Base-by-base conservation (phyloP, 2,329 filamentous ascomycete species). In the Colletotrichum orbiculare region DNA sequence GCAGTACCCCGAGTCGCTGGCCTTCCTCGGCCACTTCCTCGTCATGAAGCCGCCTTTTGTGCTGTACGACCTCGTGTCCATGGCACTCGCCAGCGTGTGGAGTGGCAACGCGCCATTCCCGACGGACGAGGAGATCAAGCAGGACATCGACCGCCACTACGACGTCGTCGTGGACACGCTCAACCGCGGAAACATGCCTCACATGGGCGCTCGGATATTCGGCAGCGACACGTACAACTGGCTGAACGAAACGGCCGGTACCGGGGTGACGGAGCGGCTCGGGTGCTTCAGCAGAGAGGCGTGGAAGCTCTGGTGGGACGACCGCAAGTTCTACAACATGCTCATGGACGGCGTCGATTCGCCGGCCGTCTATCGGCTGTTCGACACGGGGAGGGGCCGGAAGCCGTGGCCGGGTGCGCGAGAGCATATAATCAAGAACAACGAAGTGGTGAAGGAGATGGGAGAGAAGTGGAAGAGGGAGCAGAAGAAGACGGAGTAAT, bases 291-390 rank as follows among this genome's bases (percentile, higher is more conserved):
- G 75, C 4, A 75, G 71, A 72, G 72, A 74, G 17, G 78, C 75
- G 4, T 83, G 81, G 81, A 73, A 73, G 66, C 76, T 82, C 38
- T 82, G 80, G 80, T 76, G 76, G 71, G 71, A 66, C 10, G 77
- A 83, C 57, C 73, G 74, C 39, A 74, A 74, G 62, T 73, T 82
- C 34, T 82, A 80, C 58, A 74, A 74, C 9, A 59, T 80, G 56
- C 69, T 81, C 58, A 78, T 79, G 71, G 71, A 75, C n/a, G 80
- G 79, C 0, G 68, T 77, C 2, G 76, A 80, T 68, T 72, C 73
- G 15, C 76, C 79, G 8, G 77, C 78, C 39, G 74, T 76, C 8
- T 80, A 78, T 60, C 75, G 80, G 1, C 70, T 81, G 8, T 82
- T 83, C 63, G 76, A 79, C 61, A 80, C 73, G 34, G 77, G 74